Evolutionary conservation across 176 grass and related monocot genomes (phyloP).

Genomic region (Zea luxurians): DNA sequence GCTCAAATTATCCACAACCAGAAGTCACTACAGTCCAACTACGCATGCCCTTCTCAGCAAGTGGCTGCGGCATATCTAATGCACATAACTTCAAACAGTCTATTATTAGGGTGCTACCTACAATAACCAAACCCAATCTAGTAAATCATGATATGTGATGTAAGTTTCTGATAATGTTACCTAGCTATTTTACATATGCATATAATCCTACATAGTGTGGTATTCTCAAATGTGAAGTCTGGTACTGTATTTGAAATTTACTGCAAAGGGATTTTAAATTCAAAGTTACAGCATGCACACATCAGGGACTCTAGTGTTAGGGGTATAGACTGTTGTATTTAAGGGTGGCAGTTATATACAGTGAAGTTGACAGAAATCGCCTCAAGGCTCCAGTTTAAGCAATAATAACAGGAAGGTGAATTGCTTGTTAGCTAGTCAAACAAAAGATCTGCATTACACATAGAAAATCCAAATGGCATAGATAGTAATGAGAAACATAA

Average conservation of each 20-base stretch:
- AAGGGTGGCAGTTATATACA: slow-evolving; percentile 19
- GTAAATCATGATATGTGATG: background rate
- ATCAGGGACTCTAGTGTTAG: background rate
- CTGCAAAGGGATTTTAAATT: background rate
- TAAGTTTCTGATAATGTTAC: slow-evolving; percentile 3
- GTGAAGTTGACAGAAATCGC: background rate
- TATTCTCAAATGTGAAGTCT: slow-evolving; percentile 1
- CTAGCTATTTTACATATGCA: slow-evolving; percentile 14
- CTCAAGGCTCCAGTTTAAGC: slow-evolving; percentile 9
- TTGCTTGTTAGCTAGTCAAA: slow-evolving; percentile 23
- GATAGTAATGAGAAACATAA: slow-evolving; percentile 17
- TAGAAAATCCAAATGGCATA: background rate
- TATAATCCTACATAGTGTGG: background rate
- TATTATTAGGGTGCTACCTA: background rate
- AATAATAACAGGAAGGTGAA: background rate
- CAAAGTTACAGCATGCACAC: slow-evolving; percentile 1
- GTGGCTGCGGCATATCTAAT: slow-evolving; percentile 12
- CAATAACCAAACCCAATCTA: background rate
- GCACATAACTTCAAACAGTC: slow-evolving; percentile 1
- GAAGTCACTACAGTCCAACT: background rate
- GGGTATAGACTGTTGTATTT: background rate
- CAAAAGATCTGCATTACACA: background rate
- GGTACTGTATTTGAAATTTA: background rate
- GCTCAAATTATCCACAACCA: slow-evolving; percentile 8
- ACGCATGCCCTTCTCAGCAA: slow-evolving; percentile 4